Percentiles rank a stretch among this genome's conserved stretches.
Conservation (phyloP, 192 early-diverging fungal genomes). For the Coemansia sp. region DNA sequence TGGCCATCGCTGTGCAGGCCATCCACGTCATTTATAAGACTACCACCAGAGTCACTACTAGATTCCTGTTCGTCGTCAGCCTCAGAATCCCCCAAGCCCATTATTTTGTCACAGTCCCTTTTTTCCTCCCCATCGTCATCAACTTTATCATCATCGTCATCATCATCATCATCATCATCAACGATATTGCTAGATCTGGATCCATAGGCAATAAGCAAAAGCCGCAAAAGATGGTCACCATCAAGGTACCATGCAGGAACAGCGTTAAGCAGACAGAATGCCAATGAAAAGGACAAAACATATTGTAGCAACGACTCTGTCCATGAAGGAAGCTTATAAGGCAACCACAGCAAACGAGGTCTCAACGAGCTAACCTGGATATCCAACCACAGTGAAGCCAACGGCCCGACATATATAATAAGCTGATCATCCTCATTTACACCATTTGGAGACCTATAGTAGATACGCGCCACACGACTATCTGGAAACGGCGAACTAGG, state of each 20-base stretch:
- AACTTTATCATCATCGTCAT: too few species aligned
- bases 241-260: slow-evolving; percentile 41
- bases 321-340: slow-evolving; percentile 16
- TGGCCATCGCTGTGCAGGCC: too few species aligned
- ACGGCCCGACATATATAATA: slow-evolving; percentile 35
- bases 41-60: not conserved
- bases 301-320: slow-evolving; percentile 38
- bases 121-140: too few species aligned
- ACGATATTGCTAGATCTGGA: not conserved
- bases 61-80: not conserved
- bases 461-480: slow-evolving; percentile 39
- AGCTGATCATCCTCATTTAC: not conserved
- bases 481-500: slow-evolving; percentile 31
- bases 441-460: slow-evolving; percentile 5
- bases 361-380: slow-evolving; percentile 39
- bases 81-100: not conserved
- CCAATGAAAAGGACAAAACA: slow-evolving; percentile 40
- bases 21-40: too few species aligned
- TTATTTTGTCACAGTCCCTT: too few species aligned
- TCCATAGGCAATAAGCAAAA: slow-evolving; percentile 13
- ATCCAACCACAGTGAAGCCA: slow-evolving; percentile 29
- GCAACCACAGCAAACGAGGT: slow-evolving; percentile 23
- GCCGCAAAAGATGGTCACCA: slow-evolving; percentile 30
- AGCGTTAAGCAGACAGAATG: slow-evolving; percentile 42
- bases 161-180: not conserved